A percentile compares a stretch with the other conserved stretches of the same genome.
phyloP scores from a whole-genome alignment of 148 eudicot genomes.

The Salicornia ramosissima region DNA sequence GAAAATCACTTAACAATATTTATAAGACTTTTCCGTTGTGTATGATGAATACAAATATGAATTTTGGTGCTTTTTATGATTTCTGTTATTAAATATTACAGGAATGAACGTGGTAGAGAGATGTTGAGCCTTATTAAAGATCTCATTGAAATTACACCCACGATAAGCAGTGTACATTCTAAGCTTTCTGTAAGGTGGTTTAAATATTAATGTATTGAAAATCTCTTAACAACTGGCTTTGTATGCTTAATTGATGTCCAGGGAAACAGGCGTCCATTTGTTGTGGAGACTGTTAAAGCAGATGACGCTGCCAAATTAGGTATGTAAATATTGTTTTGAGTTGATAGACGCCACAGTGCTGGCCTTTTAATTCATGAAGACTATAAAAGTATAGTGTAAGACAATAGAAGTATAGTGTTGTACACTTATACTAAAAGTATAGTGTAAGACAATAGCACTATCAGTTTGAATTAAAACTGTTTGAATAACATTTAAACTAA shows the following conservation, averaged over 20 bases:
- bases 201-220: neutral
- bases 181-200: constrained; percentile 14
- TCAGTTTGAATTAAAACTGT: no score
- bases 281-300: constrained; percentile 89
- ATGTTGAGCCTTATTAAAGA: constrained; percentile 74
- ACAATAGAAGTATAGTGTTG: no score
- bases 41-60: neutral
- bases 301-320: constrained; percentile 93
- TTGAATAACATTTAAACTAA: no score
- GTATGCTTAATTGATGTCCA: constrained; percentile 21
- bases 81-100: constrained; percentile 18
- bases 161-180: constrained; percentile 58
- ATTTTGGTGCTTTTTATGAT: neutral
- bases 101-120: constrained; percentile 95
- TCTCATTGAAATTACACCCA: constrained; percentile 89
- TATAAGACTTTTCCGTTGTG: no score
- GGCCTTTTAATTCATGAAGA: neutral
- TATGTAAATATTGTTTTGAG: constrained; percentile 20
- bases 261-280: constrained; percentile 93
- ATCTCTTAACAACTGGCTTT: neutral
- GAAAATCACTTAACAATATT: no score
- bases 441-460: no score
- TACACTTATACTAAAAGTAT: no score
- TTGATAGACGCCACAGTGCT: neutral
- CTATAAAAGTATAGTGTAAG: neutral